Conservation (phyloP, 306 rosid genomes). For the apple (Malus domestica) region DNA sequence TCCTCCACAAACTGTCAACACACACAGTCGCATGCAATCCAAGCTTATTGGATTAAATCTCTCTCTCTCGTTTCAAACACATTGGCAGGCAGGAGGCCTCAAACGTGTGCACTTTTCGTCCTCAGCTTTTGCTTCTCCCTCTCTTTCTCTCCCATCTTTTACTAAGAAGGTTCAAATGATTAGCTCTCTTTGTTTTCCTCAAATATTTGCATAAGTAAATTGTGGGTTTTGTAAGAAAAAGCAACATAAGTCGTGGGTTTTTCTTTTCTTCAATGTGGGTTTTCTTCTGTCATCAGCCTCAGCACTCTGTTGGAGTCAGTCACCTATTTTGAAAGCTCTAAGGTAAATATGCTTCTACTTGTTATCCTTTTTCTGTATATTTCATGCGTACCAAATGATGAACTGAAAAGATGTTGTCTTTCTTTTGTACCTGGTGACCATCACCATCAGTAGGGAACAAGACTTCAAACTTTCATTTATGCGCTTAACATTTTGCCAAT, state of each 20-base stretch:
- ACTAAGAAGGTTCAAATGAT: neutral
- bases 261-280: constrained; percentile 30
- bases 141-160: neutral
- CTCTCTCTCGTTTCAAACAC: neutral
- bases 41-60: neutral
- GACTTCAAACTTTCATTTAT: neutral
- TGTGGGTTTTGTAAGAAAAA: constrained; percentile 13
- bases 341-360: constrained; percentile 32
- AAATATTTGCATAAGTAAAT: constrained; percentile 2
- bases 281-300: constrained; percentile 34
- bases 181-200: constrained; percentile 1
- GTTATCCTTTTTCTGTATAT: neutral
- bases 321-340: constrained; percentile 49
- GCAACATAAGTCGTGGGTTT: constrained; percentile 20
- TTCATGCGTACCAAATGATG: neutral
- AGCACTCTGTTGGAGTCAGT: constrained; percentile 61
- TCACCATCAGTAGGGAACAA: neutral
- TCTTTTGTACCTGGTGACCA: neutral
- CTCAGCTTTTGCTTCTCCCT: constrained; percentile 21
- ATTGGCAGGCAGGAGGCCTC: neutral
- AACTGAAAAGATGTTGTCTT: neutral
- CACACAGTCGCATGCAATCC: neutral
- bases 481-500: neutral
- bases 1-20: constrained; percentile 17
- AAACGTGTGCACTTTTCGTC: constrained; percentile 53